phyloP scores from a whole-genome alignment of 1,139 yeast species.

The Geotrichum phurueaensis region DNA sequence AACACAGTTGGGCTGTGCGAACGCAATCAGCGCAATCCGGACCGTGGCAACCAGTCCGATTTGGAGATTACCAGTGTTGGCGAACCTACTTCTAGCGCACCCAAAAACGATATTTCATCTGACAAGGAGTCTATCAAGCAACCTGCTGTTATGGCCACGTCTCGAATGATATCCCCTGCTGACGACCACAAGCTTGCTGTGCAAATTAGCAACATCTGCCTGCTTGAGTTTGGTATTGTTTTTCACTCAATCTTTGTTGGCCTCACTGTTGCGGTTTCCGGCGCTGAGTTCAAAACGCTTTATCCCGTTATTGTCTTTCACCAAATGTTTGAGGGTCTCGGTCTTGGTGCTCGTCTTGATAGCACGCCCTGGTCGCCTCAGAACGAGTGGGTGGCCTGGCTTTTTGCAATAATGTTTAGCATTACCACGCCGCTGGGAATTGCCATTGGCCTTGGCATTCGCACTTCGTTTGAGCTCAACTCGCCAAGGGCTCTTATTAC shows the following conservation, averaged over 20 bases:
- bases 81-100: neutral
- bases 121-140: neutral
- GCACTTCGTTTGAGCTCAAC: conserved; percentile 51
- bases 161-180: neutral
- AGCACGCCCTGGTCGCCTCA: conserved; percentile 58
- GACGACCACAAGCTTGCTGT: conserved; percentile 18
- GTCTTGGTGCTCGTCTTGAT: conserved; percentile 82
- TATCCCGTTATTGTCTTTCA: conserved; percentile 82
- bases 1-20: neutral
- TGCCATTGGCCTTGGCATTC: conserved; percentile 81
- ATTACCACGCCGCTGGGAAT: conserved; percentile 76
- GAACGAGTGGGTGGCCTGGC: conserved; percentile 50
- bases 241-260: conserved; percentile 82
- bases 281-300: conserved; percentile 67
- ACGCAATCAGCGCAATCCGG: neutral
- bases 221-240: conserved; percentile 71
- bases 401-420: conserved; percentile 53
- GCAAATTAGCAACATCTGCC: conserved; percentile 47
- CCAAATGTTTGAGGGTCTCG: conserved; percentile 89
- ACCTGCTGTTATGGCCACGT: neutral
- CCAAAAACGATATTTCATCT: neutral
- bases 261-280: conserved; percentile 62
- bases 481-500: conserved; percentile 62
- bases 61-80: neutral
- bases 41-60: neutral